phyloP scores from a whole-genome alignment of 305 asterid genomes.

The Galium porrigens region DNA sequence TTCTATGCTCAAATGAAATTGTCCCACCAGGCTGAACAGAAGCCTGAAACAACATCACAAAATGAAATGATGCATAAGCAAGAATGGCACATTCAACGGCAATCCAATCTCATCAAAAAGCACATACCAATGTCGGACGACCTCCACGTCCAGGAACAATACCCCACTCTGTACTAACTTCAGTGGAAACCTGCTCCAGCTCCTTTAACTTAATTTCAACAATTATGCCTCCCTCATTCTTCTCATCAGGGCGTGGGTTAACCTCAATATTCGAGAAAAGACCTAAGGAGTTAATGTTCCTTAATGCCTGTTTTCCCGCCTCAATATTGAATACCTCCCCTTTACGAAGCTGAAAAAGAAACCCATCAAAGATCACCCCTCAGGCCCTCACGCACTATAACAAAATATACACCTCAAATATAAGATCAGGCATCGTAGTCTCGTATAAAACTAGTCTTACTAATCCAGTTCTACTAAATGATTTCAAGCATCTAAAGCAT shows the following conservation, averaged over 20 bases:
- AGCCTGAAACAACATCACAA: conserved; percentile 47
- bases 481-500: not conserved
- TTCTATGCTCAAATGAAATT: conserved; percentile 91
- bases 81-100: conserved; percentile 6
- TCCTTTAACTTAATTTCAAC: conserved; percentile 91
- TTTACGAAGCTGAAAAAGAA: conserved; percentile 52
- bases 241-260: conserved; percentile 94
- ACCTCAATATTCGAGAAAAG: conserved; percentile 95
- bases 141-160: conserved; percentile 96
- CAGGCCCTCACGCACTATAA: not conserved
- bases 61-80: conserved; percentile 16
- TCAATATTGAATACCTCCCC: conserved; percentile 85
- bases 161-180: conserved; percentile 97
- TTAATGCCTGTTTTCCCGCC: conserved; percentile 86
- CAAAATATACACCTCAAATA: not conserved
- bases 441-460: not conserved
- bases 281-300: conserved; percentile 70
- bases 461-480: not conserved
- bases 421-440: not conserved
- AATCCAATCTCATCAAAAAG: not conserved
- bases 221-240: conserved; percentile 92
- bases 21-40: conserved; percentile 99
- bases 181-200: conserved; percentile 92
- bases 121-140: conserved; percentile 71
- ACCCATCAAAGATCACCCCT: conserved; percentile 14